Evolutionary conservation across 441 rosid genomes (phyloP).

Genomic region (Euphorbia schlechtendalii): DNA sequence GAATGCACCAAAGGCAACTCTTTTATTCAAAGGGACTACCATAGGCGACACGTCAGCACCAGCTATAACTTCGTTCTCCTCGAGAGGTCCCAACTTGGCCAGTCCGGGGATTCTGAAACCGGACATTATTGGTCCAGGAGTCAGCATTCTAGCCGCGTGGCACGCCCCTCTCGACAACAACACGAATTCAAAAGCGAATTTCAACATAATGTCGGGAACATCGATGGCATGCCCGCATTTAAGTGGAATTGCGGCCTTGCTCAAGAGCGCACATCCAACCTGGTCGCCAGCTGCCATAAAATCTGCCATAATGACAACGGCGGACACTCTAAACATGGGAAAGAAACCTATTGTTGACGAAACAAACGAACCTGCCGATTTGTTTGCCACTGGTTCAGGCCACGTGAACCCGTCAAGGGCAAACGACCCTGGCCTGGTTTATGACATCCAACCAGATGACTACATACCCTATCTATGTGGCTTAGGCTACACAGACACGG

Average conservation of each 20-base stretch:
- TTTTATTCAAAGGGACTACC: constrained; percentile 40
- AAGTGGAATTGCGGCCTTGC: constrained; percentile 74
- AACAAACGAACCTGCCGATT: constrained; percentile 29
- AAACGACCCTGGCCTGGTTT: constrained; percentile 50
- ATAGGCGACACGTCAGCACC: constrained; percentile 35
- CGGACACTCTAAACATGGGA: constrained; percentile 29
- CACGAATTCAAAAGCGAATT: constrained; percentile 24
- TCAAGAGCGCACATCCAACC: constrained; percentile 58
- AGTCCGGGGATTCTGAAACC: constrained; percentile 47
- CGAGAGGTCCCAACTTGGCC: constrained; percentile 40
- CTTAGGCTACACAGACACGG: constrained; percentile 35
- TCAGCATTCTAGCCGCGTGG: constrained; percentile 47
- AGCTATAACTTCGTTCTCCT: constrained; percentile 36
- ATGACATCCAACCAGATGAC: constrained; percentile 38
- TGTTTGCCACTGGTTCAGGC: constrained; percentile 49
- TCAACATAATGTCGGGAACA: constrained; percentile 69
- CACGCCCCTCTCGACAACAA: constrained; percentile 28
- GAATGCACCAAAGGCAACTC: constrained; percentile 25
- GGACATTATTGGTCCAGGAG: constrained; percentile 38
- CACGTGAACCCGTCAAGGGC: constrained; percentile 58
- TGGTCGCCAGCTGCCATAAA: constrained; percentile 79
- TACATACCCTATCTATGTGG: constrained; percentile 54
- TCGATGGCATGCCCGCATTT: constrained; percentile 91
- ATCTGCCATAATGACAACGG: constrained; percentile 75
- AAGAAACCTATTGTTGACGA: constrained; percentile 37